These are phyloP conservation scores for Fusarium incarnatum DNA, from an alignment of 2,329 filamentous ascomycete species.

Conservation along the genomic window DNA sequence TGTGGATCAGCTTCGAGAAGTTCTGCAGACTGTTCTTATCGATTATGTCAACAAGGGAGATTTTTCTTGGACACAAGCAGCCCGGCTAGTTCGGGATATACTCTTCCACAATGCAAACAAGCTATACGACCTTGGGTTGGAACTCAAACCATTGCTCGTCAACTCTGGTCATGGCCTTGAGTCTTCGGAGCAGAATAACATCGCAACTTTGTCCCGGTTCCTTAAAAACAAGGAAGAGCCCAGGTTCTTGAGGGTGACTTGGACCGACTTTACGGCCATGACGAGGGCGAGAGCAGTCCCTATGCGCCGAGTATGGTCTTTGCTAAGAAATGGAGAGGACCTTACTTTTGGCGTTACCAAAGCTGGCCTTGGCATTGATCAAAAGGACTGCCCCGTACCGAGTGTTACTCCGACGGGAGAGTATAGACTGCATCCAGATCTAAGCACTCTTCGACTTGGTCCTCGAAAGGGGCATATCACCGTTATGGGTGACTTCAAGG, in stretches of 20 bases:
- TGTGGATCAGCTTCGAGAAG: conserved; percentile 77
- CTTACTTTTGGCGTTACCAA: conserved; percentile 70
- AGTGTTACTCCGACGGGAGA: conserved; percentile 70
- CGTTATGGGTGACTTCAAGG: conserved; percentile 74
- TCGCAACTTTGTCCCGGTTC: conserved; percentile 49
- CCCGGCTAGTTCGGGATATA: conserved; percentile 72
- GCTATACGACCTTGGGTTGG: conserved; percentile 73
- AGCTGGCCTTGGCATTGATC: conserved; percentile 73
- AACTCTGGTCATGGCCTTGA: conserved; percentile 5
- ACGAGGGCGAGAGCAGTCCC: conserved; percentile 76
- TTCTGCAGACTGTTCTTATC: conserved; percentile 73
- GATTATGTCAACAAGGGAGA: conserved; percentile 75
- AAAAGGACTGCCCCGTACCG: conserved; percentile 70
- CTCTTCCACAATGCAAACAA: conserved; percentile 82
- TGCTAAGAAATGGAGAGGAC: conserved; percentile 58
- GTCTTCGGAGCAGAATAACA: conserved; percentile 10
- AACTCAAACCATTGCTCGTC: conserved; percentile 49
- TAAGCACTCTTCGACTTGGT: conserved; percentile 69
- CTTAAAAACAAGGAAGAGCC: conserved; percentile 61
- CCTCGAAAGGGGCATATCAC: conserved; percentile 71
- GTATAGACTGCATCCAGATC: conserved; percentile 74
- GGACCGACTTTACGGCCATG: conserved; percentile 81
- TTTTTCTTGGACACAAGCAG: conserved; percentile 70
- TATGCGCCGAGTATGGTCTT: conserved; percentile 64
- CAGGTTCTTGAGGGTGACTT: conserved; percentile 79